phyloP scores from a whole-genome alignment of 176 grass and related monocot species.

The Tillandsia leiboldiana region DNA sequence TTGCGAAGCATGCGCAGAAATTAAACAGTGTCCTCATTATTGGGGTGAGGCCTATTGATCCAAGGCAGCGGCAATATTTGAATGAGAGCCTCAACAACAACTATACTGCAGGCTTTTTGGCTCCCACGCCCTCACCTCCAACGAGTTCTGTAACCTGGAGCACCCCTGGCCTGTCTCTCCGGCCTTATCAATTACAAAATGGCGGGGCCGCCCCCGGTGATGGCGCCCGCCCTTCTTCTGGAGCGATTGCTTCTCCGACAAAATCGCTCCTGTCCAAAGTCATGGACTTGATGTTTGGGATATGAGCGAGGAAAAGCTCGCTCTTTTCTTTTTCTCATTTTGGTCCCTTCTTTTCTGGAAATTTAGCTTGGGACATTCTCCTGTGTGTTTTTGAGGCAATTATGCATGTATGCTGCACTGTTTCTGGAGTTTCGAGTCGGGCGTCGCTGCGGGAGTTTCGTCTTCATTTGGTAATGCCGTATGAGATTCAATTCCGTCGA shows the following conservation, averaged over 20 bases:
- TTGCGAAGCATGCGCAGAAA: slow-evolving; percentile 57
- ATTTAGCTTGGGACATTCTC: background rate
- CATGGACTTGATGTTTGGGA: slow-evolving; percentile 85
- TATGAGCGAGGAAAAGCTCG: slow-evolving; percentile 24
- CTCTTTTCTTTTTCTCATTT: background rate
- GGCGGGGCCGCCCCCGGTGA: slow-evolving; percentile 13
- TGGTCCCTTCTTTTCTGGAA: background rate
- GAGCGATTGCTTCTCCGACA: slow-evolving; percentile 69
- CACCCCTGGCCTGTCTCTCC: slow-evolving; percentile 23
- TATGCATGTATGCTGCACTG: background rate
- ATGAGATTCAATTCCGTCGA: background rate
- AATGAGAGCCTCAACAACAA: slow-evolving; percentile 35
- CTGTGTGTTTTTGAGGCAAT: background rate
- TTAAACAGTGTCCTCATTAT: slow-evolving; percentile 78
- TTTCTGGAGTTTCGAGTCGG: background rate
- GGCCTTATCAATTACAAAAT: slow-evolving; percentile 34
- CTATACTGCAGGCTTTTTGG: slow-evolving; percentile 19
- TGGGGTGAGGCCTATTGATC: slow-evolving; percentile 67
- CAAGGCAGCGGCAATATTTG: slow-evolving; percentile 50
- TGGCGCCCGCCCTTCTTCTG: slow-evolving; percentile 13
- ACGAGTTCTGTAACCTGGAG: slow-evolving; percentile 25
- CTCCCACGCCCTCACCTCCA: slow-evolving; percentile 33
- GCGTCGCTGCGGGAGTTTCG: background rate
- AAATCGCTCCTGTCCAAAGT: slow-evolving; percentile 70
- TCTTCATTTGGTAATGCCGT: background rate